Evolutionary conservation across 805 yeast genomes (phyloP), one percentile per base, ranked within the genome.

Genomic region (Metschnikowia hibisci): DNA sequence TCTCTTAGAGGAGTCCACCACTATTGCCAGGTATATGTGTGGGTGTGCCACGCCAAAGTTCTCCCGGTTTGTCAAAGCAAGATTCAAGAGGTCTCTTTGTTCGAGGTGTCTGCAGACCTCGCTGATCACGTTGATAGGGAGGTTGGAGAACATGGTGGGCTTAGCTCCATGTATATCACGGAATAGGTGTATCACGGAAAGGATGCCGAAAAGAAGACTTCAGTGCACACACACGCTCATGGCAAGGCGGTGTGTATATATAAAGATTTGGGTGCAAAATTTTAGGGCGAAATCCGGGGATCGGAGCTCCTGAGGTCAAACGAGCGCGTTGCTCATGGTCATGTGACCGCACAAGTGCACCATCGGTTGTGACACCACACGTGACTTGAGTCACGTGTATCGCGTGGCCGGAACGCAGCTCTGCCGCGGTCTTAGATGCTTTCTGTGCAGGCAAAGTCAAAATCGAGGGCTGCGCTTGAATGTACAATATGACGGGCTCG

Each of bases 231-330:
- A 18, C n/a, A 35, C 10, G 23, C 32, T 6, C 39, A 35, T 27
- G 39, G 23, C 32, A 30, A 16, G 39, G n/a, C 23, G 12, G 39
- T 16, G 32, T 16, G 18, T 35, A 35, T 35, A 35, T 35, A 35
- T 37, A n/a, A 12, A 26, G 30, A 6, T 29, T 47, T 49, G 55
- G 54, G 51, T 50, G 54, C 54, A 52, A 51, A 52, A 32, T 34
- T 40, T 32, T 22, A 35, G 45, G 37, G 46, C 41, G 47, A 38
- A 44, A 48, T 46, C 52, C 54, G 52, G 52, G 42, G 48, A 29
- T 50, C 54, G 54, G 54, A 45, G 48, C 45, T 34, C 34, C 16
- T 41, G 35, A 22, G 16, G 32, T 18, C 28, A 27, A 34, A 16
- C 31, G 27, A 30, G 33, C 39, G 32, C 39, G 32, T 35, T 35